Evolutionary conservation across 2,329 filamentous ascomycete species (phyloP).

Genomic region (Emmonsiellopsis sp.): DNA sequence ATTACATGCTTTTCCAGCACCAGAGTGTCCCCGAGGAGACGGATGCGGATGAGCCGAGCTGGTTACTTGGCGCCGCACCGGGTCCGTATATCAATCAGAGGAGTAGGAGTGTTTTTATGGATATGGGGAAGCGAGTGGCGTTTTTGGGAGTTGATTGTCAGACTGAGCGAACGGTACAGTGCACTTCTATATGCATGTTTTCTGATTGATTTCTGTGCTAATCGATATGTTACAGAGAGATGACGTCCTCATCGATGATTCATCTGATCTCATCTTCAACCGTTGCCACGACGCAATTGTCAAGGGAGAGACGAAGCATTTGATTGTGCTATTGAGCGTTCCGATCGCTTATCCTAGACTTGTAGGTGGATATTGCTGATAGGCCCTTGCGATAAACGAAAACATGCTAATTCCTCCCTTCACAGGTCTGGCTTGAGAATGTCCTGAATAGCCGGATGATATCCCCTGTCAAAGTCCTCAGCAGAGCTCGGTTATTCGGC

Average conservation of each 20-base stretch:
- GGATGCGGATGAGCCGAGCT: slow-evolving; percentile 77
- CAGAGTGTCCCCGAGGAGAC: slow-evolving; percentile 78
- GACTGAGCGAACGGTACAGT: slow-evolving; percentile 65
- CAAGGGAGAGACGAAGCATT: slow-evolving; percentile 76
- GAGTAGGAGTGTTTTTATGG: slow-evolving; percentile 79
- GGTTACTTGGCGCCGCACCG: slow-evolving; percentile 68
- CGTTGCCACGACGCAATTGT: slow-evolving; percentile 73
- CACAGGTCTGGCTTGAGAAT: slow-evolving; percentile 55
- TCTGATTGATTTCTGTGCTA: slow-evolving; percentile 12
- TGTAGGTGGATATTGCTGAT: slow-evolving; percentile 40
- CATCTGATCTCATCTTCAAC: slow-evolving; percentile 80
- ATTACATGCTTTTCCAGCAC: slow-evolving; percentile 97
- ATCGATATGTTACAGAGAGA: slow-evolving; percentile 41
- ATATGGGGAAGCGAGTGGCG: slow-evolving; percentile 66
- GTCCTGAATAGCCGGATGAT: slow-evolving; percentile 73
- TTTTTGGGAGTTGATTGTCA: slow-evolving; percentile 85
- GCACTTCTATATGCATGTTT: background rate
- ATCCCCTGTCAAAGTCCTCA: slow-evolving; percentile 81
- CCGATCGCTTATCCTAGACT: slow-evolving; percentile 72
- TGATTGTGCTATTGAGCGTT: slow-evolving; percentile 79
- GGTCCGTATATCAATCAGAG: slow-evolving; percentile 86
- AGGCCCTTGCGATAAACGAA: background rate
- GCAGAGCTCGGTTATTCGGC: slow-evolving; percentile 71
- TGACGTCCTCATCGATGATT: slow-evolving; percentile 69
- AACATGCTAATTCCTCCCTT: slow-evolving; percentile 14